phyloP scores from a whole-genome alignment of 805 yeast species.

The Candida ponderosae region DNA sequence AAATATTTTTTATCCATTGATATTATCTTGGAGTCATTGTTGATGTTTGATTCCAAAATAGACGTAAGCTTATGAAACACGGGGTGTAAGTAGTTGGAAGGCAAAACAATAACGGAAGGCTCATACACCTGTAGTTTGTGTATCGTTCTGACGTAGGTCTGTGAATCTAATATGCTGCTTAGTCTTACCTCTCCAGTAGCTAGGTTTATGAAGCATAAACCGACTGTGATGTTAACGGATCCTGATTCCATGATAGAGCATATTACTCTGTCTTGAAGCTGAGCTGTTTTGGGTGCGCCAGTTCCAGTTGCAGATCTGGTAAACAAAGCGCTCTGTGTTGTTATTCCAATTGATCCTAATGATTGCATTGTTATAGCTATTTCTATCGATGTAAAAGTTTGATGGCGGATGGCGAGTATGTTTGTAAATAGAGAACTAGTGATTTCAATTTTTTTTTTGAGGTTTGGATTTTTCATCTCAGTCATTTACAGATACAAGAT shows the following conservation, averaged over 20 bases:
- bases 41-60: slow-evolving; percentile 26
- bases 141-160: slow-evolving; percentile 35
- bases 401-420: no score
- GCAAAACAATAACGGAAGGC: slow-evolving; percentile 29
- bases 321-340: background rate
- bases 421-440: no score
- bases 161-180: slow-evolving; percentile 34
- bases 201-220: slow-evolving; percentile 30
- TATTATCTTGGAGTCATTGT: slow-evolving; percentile 16
- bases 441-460: no score
- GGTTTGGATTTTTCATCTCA: no score
- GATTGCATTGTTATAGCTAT: no score
- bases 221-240: slow-evolving; percentile 24
- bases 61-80: slow-evolving; percentile 24
- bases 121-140: slow-evolving; percentile 29
- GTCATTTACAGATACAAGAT: no score
- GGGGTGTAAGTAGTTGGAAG: slow-evolving; percentile 21
- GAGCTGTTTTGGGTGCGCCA: background rate
- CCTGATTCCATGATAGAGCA: slow-evolving; percentile 22
- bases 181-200: slow-evolving; percentile 30
- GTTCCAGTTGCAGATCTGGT: background rate
- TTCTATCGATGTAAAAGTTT: no score
- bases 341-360: no score
- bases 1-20: slow-evolving; percentile 20
- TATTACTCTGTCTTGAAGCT: slow-evolving; percentile 13